Conservation (phyloP, 2,329 filamentous ascomycete genomes). For the Aspergillus aculeatus region DNA sequence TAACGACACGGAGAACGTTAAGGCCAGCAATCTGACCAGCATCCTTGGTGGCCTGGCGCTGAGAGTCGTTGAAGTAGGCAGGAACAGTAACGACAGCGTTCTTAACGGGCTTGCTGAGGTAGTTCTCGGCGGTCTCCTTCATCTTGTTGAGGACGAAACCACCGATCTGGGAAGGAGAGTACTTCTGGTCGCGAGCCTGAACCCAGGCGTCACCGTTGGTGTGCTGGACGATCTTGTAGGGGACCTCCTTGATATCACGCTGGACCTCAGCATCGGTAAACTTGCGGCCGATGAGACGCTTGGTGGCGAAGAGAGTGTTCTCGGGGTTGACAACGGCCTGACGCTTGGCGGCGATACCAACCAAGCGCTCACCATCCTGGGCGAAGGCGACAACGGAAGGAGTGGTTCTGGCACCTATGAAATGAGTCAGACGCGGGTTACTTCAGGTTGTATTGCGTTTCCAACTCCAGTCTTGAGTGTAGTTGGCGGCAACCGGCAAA, state of each 20-base stretch:
- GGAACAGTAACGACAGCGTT: constrained; percentile 96
- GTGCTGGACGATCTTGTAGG: constrained; percentile 98
- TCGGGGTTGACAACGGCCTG: constrained; percentile 98
- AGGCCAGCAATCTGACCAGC: constrained; percentile 94
- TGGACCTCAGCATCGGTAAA: constrained; percentile 92
- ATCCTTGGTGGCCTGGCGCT: constrained; percentile 97
- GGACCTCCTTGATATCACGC: constrained; percentile 94
- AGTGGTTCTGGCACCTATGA: constrained; percentile 76
- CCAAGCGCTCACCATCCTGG: constrained; percentile 90
- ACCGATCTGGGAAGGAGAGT: constrained; percentile 97
- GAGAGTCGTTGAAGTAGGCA: constrained; percentile 98
- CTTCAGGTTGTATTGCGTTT: not conserved
- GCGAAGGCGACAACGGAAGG: constrained; percentile 95
- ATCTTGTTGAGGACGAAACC: constrained; percentile 97
- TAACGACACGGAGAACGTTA: constrained; percentile 95
- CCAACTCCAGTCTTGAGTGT: not conserved
- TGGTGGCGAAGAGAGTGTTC: constrained; percentile 97
- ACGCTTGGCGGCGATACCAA: constrained; percentile 96
- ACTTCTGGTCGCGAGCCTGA: constrained; percentile 87
- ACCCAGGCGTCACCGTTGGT: constrained; percentile 96
- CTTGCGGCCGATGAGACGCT: constrained; percentile 97
- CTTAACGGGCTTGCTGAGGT: constrained; percentile 85
- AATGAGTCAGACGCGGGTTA: constrained; percentile 17
- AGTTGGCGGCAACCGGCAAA: constrained; percentile 8
- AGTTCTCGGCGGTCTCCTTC: constrained; percentile 97